Conservation (phyloP, 2,329 filamentous ascomycete genomes). For the Diaporthe nobilis region DNA sequence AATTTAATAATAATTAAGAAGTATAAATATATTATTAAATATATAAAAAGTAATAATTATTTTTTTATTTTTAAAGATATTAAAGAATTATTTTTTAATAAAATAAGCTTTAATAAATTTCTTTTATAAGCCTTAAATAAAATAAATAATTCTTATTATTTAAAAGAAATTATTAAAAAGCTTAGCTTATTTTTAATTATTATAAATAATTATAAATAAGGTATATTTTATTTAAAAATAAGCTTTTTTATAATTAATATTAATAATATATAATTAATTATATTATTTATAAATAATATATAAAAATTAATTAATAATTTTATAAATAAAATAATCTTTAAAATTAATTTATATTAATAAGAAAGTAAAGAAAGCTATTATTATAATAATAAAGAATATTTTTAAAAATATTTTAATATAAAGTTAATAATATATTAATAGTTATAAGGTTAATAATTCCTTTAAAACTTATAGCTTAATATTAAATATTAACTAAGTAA, state of each 20-base stretch:
- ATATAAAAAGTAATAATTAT: neutral
- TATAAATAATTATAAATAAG: neutral
- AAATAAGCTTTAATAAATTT: neutral
- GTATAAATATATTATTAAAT: neutral
- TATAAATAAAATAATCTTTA: neutral
- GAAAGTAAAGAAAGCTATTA: neutral
- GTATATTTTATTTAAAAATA: neutral
- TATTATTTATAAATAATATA: neutral
- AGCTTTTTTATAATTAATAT: neutral
- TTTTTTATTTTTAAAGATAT: neutral
- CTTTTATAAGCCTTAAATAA: neutral
- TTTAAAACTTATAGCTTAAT: too few relatives aligned
- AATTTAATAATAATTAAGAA: neutral
- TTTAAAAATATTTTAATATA: too few relatives aligned
- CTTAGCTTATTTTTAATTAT: too few relatives aligned
- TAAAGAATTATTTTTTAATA: neutral
- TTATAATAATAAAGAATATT: neutral
- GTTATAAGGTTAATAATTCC: too few relatives aligned
- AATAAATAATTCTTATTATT: neutral
- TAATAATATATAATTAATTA: neutral
- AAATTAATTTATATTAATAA: neutral
- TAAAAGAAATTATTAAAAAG: too few relatives aligned
- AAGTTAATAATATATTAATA: too few relatives aligned
- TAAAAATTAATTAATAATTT: neutral
- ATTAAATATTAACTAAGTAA: too few relatives aligned